Percentiles rank a stretch among this genome's conserved stretches.
Evolutionary conservation across 1,284 basidiomycete species (phyloP).

Genomic region (Vanrija humicola): DNA sequence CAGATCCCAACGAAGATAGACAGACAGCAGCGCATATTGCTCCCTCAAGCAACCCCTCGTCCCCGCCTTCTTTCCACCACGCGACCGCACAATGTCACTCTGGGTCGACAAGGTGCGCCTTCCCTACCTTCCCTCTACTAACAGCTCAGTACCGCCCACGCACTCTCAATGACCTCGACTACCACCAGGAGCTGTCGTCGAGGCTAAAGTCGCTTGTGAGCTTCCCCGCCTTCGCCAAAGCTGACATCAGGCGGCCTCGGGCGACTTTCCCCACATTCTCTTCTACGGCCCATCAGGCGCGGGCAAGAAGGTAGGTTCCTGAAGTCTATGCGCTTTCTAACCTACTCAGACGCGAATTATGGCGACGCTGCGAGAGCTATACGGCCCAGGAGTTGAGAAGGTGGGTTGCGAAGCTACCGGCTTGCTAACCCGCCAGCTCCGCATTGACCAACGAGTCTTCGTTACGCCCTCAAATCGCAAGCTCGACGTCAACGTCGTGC

Average conservation of each 20-base stretch:
- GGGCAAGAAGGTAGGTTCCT: conserved; percentile 87
- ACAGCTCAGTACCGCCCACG: conserved; percentile 73
- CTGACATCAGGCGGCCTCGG: conserved; percentile 63
- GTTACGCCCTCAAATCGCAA: conserved; percentile 91
- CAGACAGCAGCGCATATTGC: neutral
- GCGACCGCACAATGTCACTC: conserved; percentile 59
- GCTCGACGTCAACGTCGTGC: conserved; percentile 93
- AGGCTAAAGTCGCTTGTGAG: conserved; percentile 73
- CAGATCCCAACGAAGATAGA: neutral
- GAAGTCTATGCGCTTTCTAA: no score
- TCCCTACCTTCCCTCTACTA: neutral
- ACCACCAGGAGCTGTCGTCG: conserved; percentile 76
- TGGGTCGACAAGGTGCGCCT: conserved; percentile 75
- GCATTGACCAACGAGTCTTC: conserved; percentile 97
- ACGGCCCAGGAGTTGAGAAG: conserved; percentile 89
- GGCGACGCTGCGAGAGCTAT: conserved; percentile 81
- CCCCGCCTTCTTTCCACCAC: conserved; percentile 34
- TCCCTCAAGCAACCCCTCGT: neutral
- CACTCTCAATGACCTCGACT: conserved; percentile 78
- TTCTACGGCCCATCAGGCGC: conserved; percentile 98
- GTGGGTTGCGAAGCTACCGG: conserved; percentile 50
- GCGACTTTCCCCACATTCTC: conserved; percentile 95
- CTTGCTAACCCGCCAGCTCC: conserved; percentile 59
- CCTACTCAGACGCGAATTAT: conserved; percentile 70
- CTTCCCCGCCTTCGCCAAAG: no score